A percentile compares a stretch with the other conserved stretches of the same genome.
Evolutionary conservation across 345 rosid species (phyloP).

Genomic region (Erodium maritimum): DNA sequence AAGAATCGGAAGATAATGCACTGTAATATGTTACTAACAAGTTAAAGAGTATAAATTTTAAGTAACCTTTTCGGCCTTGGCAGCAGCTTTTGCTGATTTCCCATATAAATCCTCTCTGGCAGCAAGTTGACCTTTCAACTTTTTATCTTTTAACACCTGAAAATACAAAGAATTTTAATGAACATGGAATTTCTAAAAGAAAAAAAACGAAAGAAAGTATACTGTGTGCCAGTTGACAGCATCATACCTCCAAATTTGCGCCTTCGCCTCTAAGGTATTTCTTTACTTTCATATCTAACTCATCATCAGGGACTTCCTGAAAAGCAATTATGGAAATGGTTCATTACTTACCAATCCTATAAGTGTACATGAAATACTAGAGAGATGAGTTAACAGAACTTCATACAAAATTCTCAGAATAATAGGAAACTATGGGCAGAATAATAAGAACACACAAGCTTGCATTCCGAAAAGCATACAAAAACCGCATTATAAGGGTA

Average conservation of each 20-base stretch:
- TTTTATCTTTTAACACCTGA: constrained; percentile 54
- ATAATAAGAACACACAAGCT: no score
- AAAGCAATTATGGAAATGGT: neutral
- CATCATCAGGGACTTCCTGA: constrained; percentile 49
- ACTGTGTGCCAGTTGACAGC: neutral
- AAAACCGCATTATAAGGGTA: neutral
- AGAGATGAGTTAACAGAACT: neutral
- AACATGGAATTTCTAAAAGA: neutral
- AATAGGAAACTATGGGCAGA: neutral
- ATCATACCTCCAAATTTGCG: constrained; percentile 53
- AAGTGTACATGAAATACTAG: neutral
- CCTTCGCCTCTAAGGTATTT: constrained; percentile 68
- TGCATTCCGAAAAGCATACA: neutral
- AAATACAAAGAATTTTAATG: neutral
- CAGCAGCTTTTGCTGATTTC: constrained; percentile 67
- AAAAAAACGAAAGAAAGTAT: neutral
- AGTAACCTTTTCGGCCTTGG: constrained; percentile 68
- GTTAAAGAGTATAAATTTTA: neutral
- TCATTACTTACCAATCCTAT: neutral
- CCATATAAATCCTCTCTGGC: constrained; percentile 54
- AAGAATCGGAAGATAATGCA: no score
- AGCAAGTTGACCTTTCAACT: constrained; percentile 58
- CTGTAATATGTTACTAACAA: neutral
- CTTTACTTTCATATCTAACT: constrained; percentile 41
- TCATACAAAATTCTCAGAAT: no score